A percentile compares a stretch with the other conserved stretches of the same genome.
These are phyloP conservation scores for Meyerozyma guilliermondii DNA, from an alignment of 1,139 yeast genomes.

Conservation along the genomic window DNA sequence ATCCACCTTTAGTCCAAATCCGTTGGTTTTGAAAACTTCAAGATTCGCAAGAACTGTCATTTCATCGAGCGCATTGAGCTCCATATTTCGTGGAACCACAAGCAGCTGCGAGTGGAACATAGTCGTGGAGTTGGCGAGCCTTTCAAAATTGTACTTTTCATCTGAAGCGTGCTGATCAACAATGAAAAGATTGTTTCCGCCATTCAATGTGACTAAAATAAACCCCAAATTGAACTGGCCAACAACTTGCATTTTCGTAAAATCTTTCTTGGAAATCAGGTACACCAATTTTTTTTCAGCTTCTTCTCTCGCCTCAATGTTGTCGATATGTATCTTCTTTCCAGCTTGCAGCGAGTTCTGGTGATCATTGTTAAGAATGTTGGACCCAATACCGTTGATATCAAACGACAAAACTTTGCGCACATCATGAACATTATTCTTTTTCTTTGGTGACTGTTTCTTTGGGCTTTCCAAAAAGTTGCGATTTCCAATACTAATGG, in stretches of 20 bases:
- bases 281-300: constrained; percentile 53
- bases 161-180: constrained; percentile 98
- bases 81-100: constrained; percentile 59
- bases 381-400: neutral
- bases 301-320: constrained; percentile 23
- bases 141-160: constrained; percentile 87
- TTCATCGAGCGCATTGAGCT: constrained; percentile 75
- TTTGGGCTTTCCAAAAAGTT: neutral
- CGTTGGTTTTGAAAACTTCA: constrained; percentile 61
- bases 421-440: neutral
- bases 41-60: constrained; percentile 58
- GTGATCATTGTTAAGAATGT: too few relatives aligned
- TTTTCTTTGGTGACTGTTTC: neutral
- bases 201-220: constrained; percentile 54
- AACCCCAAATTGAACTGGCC: constrained; percentile 96
- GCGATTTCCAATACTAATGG: neutral
- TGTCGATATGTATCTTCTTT: constrained; percentile 11
- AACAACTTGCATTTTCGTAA: constrained; percentile 64
- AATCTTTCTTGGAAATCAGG: constrained; percentile 59
- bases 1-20: constrained; percentile 56
- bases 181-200: constrained; percentile 62
- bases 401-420: neutral
- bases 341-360: too few relatives aligned
- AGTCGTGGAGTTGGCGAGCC: constrained; percentile 45
- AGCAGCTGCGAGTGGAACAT: constrained; percentile 56